Evolutionary conservation across 345 rosid species (phyloP).

Genomic region (Moricandia moricandioides): DNA sequence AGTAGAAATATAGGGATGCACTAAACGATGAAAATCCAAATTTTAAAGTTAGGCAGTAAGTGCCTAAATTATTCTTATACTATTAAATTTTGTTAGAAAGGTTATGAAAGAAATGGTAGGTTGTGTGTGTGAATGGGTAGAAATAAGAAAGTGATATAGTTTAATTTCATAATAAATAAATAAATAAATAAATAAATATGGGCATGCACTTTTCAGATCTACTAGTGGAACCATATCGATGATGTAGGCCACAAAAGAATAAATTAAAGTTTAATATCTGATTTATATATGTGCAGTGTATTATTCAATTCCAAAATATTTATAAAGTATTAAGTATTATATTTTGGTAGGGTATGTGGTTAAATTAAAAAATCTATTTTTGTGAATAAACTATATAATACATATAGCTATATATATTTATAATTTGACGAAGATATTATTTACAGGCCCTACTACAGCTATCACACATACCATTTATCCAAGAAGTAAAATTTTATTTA

Average conservation of each 20-base stretch:
- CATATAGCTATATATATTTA: not conserved
- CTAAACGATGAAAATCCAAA: conserved; percentile 3
- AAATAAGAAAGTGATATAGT: conserved; percentile 24
- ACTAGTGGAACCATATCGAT: conserved; percentile 37
- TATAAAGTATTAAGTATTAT: conserved; percentile 1
- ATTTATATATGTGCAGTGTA: conserved; percentile 33
- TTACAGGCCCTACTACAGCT: not conserved
- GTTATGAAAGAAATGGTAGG: conserved; percentile 1
- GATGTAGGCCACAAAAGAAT: conserved; percentile 37
- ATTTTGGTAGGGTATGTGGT: conserved; percentile 21
- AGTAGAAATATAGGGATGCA: conserved; percentile 24
- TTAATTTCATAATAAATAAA: conserved; percentile 18
- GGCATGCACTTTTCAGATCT: conserved; percentile 40
- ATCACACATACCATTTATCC: not conserved
- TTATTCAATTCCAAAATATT: not conserved
- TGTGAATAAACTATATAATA: not conserved
- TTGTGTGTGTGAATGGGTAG: not conserved
- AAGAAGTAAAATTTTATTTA: not conserved
- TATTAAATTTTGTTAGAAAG: not conserved
- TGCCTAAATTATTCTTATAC: not conserved
- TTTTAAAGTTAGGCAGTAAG: not conserved
- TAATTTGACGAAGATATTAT: not conserved
- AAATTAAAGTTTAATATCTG: conserved; percentile 21
- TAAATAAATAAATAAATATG: conserved; percentile 32
- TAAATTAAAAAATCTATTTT: not conserved